These are phyloP conservation scores for Globisporangium canariense DNA, from an alignment of 352 stramenopile genomes.

Conservation along the genomic window DNA sequence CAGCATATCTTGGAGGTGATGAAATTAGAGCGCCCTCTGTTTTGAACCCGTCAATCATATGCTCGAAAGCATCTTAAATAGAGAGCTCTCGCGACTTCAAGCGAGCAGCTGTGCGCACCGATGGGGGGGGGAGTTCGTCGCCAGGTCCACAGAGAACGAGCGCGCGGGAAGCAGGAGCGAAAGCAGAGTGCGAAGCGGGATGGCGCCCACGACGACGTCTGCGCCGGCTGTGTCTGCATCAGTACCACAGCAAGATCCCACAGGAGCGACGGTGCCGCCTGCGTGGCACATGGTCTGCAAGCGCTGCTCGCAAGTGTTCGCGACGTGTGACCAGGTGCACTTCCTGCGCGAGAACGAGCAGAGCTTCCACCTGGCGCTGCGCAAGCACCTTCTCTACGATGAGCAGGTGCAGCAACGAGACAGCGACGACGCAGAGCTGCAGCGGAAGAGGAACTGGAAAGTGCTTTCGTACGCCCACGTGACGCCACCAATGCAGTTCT, in stretches of 20 bases:
- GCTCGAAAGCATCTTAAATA: neutral
- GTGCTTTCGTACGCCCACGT: conserved; percentile 29
- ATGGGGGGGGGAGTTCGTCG: too few relatives aligned
- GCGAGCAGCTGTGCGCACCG: neutral
- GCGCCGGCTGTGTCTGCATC: neutral
- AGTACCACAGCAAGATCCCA: neutral
- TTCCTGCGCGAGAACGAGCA: conserved; percentile 22
- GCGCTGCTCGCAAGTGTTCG: conserved; percentile 13
- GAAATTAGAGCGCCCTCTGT: neutral
- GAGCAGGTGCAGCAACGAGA: neutral
- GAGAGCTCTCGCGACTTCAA: neutral
- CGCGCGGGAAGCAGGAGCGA: neutral
- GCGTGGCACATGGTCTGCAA: conserved; percentile 16
- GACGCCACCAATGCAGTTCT: conserved; percentile 34
- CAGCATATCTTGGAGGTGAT: neutral
- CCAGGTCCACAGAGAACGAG: neutral
- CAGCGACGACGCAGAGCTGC: neutral
- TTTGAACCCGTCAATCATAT: neutral
- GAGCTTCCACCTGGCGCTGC: conserved; percentile 15
- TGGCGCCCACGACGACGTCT: neutral
- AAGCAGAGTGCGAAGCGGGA: neutral
- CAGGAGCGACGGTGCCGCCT: neutral
- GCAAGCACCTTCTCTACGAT: conserved; percentile 15
- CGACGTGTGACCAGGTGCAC: conserved; percentile 10
- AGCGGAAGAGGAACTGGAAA: conserved; percentile 23